Conservation (phyloP, 176 grass and related monocot genomes). For the Typha latifolia region DNA sequence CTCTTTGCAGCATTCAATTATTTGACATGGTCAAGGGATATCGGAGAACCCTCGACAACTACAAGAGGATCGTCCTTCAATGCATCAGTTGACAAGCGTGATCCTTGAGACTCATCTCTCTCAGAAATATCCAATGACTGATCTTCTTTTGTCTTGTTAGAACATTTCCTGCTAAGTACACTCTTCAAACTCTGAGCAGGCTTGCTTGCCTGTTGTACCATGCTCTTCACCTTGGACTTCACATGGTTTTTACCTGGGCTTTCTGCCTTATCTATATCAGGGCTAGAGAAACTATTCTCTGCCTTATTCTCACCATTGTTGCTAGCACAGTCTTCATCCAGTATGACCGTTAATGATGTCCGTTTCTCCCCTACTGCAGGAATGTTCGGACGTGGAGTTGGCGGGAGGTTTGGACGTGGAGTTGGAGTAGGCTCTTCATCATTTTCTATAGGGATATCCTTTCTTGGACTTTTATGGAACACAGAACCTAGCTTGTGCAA, state of each 20-base stretch:
- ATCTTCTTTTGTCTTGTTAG: conserved; percentile 42
- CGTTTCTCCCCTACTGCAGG: conserved; percentile 46
- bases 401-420: conserved; percentile 35
- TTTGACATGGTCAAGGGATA: not conserved
- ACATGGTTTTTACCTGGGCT: conserved; percentile 30
- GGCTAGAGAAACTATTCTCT: conserved; percentile 16
- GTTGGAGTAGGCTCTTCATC: conserved; percentile 15
- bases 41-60: conserved; percentile 1
- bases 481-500: conserved; percentile 52
- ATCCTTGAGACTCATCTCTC: conserved; percentile 9
- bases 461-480: conserved; percentile 42
- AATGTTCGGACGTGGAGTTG: conserved; percentile 43
- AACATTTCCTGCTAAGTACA: conserved; percentile 46
- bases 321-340: conserved; percentile 28
- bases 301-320: conserved; percentile 4
- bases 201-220: conserved; percentile 53
- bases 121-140: conserved; percentile 16
- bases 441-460: conserved; percentile 14
- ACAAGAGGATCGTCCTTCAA: conserved; percentile 17
- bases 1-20: too few relatives aligned
- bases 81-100: not conserved
- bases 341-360: conserved; percentile 38
- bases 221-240: conserved; percentile 46
- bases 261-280: conserved; percentile 21
- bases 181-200: conserved; percentile 40